Evolutionary conservation across 2,329 filamentous ascomycete genomes (phyloP).

Genomic region (Tolypocladium amazonense): DNA sequence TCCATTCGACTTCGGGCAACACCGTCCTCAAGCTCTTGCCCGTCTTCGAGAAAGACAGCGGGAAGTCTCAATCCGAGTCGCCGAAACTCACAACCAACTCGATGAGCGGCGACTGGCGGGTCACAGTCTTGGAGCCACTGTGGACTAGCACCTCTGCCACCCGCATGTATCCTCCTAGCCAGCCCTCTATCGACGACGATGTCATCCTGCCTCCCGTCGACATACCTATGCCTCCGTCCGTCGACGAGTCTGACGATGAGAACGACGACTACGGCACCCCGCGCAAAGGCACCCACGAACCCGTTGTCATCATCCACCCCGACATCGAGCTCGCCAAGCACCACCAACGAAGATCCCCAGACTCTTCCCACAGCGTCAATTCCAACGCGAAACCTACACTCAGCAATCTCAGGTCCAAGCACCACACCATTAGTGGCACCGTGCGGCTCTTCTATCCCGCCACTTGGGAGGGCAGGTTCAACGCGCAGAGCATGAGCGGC

Average conservation of each 20-base stretch:
- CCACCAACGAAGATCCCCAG: not conserved
- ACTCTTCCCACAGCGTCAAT: not conserved
- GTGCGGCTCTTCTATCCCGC: slow-evolving; percentile 33
- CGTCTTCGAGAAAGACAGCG: slow-evolving; percentile 21
- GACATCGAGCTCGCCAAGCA: not conserved
- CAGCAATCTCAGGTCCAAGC: slow-evolving; percentile 26
- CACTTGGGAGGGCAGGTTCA: slow-evolving; percentile 37
- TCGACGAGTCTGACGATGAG: not conserved
- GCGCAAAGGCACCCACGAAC: slow-evolving; percentile 8
- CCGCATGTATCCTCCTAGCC: not conserved
- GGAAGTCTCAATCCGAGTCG: slow-evolving; percentile 8
- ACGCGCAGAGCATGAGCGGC: slow-evolving; percentile 29
- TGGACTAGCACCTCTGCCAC: slow-evolving; percentile 20
- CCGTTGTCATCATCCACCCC: slow-evolving; percentile 9
- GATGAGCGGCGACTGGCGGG: slow-evolving; percentile 29
- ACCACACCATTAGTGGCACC: slow-evolving; percentile 33
- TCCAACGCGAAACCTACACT: slow-evolving; percentile 10
- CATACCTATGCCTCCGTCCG: not conserved
- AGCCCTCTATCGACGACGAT: not conserved
- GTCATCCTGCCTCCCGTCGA: not conserved
- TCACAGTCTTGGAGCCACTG: slow-evolving; percentile 32
- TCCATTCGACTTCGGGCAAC: slow-evolving; percentile 30
- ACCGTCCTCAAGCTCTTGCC: slow-evolving; percentile 31
- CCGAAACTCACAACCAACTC: slow-evolving; percentile 28
- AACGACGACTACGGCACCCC: not conserved